Evolutionary conservation across 176 grass and related monocot genomes (phyloP).

Genomic region (Panicum miliaceum): DNA sequence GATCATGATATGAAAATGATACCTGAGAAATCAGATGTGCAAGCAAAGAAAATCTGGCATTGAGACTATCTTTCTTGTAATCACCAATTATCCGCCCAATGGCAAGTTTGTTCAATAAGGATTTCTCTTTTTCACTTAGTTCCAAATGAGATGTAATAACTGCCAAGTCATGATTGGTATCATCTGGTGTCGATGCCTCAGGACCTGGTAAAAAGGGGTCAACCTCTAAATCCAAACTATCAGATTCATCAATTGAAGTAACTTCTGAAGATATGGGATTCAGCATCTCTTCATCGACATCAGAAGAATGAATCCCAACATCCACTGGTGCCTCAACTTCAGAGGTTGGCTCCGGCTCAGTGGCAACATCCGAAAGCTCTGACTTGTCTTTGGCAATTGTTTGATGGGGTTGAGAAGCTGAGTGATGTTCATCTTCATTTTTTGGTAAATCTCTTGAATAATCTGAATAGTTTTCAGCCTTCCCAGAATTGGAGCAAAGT

Average conservation of each 20-base stretch:
- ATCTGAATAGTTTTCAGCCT: constrained; percentile 48
- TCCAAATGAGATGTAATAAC: constrained; percentile 70
- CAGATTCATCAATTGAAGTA: constrained; percentile 53
- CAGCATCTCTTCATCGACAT: constrained; percentile 48
- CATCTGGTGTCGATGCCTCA: constrained; percentile 50
- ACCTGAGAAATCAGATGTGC: constrained; percentile 92
- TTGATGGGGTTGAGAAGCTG: constrained; percentile 38
- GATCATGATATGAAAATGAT: constrained; percentile 36
- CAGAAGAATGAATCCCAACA: constrained; percentile 35
- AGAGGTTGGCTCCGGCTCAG: constrained; percentile 35
- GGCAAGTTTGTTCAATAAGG: constrained; percentile 54
- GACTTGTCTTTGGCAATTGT: constrained; percentile 41
- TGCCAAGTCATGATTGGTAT: constrained; percentile 73
- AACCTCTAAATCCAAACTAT: constrained; percentile 60
- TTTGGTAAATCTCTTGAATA: constrained; percentile 45
- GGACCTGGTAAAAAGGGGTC: constrained; percentile 58
- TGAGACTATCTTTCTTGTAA: constrained; percentile 57
- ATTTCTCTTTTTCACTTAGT: constrained; percentile 69
- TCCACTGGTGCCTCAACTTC: constrained; percentile 37
- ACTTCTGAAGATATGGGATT: constrained; percentile 65
- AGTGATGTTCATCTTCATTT: constrained; percentile 41
- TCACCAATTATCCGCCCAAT: constrained; percentile 73
- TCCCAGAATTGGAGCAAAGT: constrained; percentile 46
- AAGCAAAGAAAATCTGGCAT: constrained; percentile 75
- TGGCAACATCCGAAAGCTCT: constrained; percentile 45